phyloP scores from a whole-genome alignment of 225 moss, liverwort and hornwort genomes.

The Polytrichum formosum region DNA sequence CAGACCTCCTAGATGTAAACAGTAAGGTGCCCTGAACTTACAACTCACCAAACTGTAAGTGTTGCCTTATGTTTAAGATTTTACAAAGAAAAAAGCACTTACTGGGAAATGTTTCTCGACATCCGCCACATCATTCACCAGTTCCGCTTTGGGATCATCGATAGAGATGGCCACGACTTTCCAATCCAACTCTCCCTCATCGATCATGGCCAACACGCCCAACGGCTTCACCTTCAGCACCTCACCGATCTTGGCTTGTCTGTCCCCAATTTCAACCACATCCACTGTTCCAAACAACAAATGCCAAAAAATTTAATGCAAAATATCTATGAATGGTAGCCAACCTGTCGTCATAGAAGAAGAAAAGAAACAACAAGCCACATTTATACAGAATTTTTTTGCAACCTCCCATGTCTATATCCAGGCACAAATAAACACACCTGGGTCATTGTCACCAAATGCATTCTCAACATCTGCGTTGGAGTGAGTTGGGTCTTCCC shows the following conservation, averaged over 20 bases:
- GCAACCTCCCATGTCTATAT: too few species aligned
- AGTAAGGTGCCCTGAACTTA: too few species aligned
- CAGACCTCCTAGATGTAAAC: background rate
- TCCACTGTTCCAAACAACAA: conserved; percentile 55
- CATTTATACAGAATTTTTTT: too few species aligned
- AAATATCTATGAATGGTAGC: too few species aligned
- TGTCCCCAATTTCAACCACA: conserved; percentile 96
- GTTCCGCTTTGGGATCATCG: conserved; percentile 73
- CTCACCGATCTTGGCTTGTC: conserved; percentile 73
- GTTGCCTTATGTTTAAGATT: too few species aligned
- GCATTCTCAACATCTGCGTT: conserved; percentile 64
- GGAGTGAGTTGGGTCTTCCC: conserved; percentile 79
- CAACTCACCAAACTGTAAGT: background rate
- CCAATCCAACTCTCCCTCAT: conserved; percentile 94
- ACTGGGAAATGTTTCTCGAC: conserved; percentile 91
- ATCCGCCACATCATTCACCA: conserved; percentile 77
- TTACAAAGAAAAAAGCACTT: conserved; percentile 12
- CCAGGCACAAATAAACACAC: conserved; percentile 15
- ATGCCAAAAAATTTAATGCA: too few species aligned
- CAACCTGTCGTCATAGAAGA: too few species aligned
- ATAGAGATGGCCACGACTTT: conserved; percentile 90
- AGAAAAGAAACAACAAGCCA: too few species aligned
- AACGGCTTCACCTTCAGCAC: conserved; percentile 90
- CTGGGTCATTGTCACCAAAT: conserved; percentile 78
- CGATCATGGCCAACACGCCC: conserved; percentile 88